Base-by-base conservation (phyloP, 805 yeast species). In the Candida pini region DNA sequence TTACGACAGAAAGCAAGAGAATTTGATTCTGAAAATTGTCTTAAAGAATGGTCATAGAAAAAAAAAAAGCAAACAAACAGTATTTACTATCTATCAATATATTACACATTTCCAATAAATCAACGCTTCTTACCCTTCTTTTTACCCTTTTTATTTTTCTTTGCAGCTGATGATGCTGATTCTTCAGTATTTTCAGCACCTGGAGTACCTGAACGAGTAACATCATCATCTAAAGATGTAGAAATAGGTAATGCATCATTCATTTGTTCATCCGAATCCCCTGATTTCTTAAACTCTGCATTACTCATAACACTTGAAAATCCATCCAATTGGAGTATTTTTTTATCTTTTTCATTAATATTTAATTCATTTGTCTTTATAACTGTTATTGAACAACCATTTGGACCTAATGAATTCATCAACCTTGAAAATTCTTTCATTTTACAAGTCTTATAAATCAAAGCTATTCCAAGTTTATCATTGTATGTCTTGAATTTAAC, bases 381-480 rank as follows among this genome's bases (percentile, higher is more conserved):
- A 16, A 22, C 25, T 7, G 25, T 22, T 9, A 64, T 53, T 29
- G 62, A 62, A 33, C 78, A 46, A 12, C 61, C 81, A 35, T 68
- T 63, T 5, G 88, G 88, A 0, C 95, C 95, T 31, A 87, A 51
- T 6, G 84, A 81, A 31, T 84, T 73, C 53, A 84, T 61, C 16
- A 87, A 52, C 45, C 89, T 71, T 17, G 85, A 76, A 29, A 88
- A 71, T 55, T 87, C 95, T 53, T 86, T 85, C 31, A 69, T 60
- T 44, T 80, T 79, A 42, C 63, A 62, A 1, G 90, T 77, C 39
- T 64, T 66, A 52, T 68, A 75, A 40, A 67, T 69, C 56, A 78
- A 71, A 40, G 78, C 69, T 26, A 77, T 66, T 6, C 89, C 89
- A 13, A 76, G 63, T 13, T 62, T 68, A 3, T 88, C 71, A 51